Evolutionary conservation across 2,329 filamentous ascomycete genomes (phyloP).

Genomic region (Aspergillus phoenicis): DNA sequence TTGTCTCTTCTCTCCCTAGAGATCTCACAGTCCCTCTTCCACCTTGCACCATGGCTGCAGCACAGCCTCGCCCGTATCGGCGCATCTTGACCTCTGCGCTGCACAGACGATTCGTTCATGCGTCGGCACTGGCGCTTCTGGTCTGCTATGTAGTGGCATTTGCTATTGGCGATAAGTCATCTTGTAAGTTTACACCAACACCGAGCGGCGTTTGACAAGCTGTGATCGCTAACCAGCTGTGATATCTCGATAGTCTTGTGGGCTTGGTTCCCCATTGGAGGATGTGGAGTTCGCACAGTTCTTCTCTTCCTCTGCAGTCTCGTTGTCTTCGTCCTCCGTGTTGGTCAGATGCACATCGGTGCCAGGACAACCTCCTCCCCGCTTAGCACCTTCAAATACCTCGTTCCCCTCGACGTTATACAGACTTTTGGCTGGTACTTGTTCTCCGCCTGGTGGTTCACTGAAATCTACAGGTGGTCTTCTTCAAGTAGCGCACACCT

Average conservation of each 20-base stretch:
- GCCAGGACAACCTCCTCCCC: slow-evolving; percentile 70
- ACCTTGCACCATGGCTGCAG: slow-evolving; percentile 40
- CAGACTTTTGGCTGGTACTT: slow-evolving; percentile 76
- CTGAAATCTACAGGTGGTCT: slow-evolving; percentile 78
- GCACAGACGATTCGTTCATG: slow-evolving; percentile 82
- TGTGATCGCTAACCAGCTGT: slow-evolving; percentile 12
- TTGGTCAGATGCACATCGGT: slow-evolving; percentile 78
- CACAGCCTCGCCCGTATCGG: slow-evolving; percentile 63
- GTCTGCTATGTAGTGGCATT: slow-evolving; percentile 75
- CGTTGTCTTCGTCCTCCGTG: slow-evolving; percentile 79
- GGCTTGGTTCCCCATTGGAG: slow-evolving; percentile 82
- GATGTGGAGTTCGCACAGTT: slow-evolving; percentile 71
- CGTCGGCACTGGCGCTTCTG: slow-evolving; percentile 68
- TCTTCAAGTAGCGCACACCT: slow-evolving; percentile 63
- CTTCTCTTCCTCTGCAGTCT: slow-evolving; percentile 77
- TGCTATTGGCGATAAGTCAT: slow-evolving; percentile 68
- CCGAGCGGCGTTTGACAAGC: neutral
- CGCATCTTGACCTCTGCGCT: slow-evolving; percentile 88
- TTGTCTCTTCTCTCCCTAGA: slow-evolving; percentile 23
- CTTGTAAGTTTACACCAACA: slow-evolving; percentile 57
- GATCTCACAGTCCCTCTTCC: slow-evolving; percentile 26
- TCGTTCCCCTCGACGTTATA: slow-evolving; percentile 62
- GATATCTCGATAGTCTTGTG: slow-evolving; percentile 64
- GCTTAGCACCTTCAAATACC: slow-evolving; percentile 63
- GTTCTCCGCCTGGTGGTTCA: slow-evolving; percentile 77